Base-by-base conservation (phyloP, 108 stramenopile species). In the Conticribra weissflogii region DNA sequence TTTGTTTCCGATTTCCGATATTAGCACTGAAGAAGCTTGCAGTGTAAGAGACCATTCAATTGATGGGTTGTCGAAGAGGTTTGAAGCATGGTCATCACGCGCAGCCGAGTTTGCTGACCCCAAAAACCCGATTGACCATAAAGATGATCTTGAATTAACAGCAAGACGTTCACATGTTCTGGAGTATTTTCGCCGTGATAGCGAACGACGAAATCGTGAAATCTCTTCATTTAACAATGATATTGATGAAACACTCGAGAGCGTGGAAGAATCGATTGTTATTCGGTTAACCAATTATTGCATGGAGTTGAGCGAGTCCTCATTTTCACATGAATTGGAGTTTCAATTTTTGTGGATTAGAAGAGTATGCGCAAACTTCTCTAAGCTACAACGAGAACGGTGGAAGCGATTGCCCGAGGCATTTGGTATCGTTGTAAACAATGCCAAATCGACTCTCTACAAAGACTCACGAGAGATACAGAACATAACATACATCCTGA, bases 341-440 rank as follows among this genome's bases (percentile, higher is more conserved):
- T 5, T 27, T 21, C 30, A 49, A 36, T 50, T 74, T 21, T 34
- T 34, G 25, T 74, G 72, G 72, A 74, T 76, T 62, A 69, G 32
- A 18, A 47, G 49, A 47, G 30, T 49, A 21, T 52, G 54, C 34
- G 2, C 29, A 3, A 36, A 27, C 14, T 76, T 76, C 54, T 41
- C 36, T 0, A 36, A 14, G 14, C 21, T 72, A 28, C 31, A 68
- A 3, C 36, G 32, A 8, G 23, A 22, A 25, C 27, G 30, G 15
- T 54, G 71, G 54, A 58, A 48, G 19, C 25, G 45, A 30, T 3
- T 67, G 22, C 24, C 36, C 19, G 36, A 54, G 22, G 29, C 31
- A 28, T 46, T 66, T 55, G 1, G 23, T 15, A 29, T 53, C 4
- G 33, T 58, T 5, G 24, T 66, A 41, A 54, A 72, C 24, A 31